Base-by-base conservation (phyloP, 2,329 filamentous ascomycete genomes). In the Epichloe sylvatica region DNA sequence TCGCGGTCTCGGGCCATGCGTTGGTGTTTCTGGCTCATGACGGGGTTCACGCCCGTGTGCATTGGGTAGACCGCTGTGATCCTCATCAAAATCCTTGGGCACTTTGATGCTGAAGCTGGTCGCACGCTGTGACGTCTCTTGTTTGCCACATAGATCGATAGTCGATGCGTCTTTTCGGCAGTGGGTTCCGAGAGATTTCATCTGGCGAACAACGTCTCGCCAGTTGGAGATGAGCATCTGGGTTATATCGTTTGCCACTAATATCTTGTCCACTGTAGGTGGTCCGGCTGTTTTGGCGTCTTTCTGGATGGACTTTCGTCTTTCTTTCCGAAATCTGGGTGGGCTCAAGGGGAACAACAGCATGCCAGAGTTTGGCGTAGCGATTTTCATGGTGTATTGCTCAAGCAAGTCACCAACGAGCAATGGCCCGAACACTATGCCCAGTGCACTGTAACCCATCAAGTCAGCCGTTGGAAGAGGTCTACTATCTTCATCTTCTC, bases 171-270 rank as follows among this genome's bases (percentile, higher is more conserved):
- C 54, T 17, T 54, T 58, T 13, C 54, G 56, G 25, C 53, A 55
- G 33, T 63, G 57, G 17, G 59, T 58, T 1, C 63, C 63, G 2
- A 81, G 57, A 40, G 66, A 70, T 50, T 67, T 75, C 68, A 84
- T 73, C 50, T 84, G 76, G 38, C 72, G 68, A 41, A 82, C 76
- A 11, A 83, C 70, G 45, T 82, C 78, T 51, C 76, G 69, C 82
- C 81, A 85, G 53, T 83, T 73, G 1, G 73, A 67, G 45, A 84
- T 77, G 5, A 85, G 65, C 79, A 84, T 83, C 60, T 83, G 78
- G 0, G 78, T 68, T 33, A 84, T 74, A 34, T 66, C 65, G 52
- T 79, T 81, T 11, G 78, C 78, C 49, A 80, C 63, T 42, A 72
- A 68, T 21, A 81, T 68, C 55, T 78, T 82, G 64, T 81, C 73